phyloP scores from a whole-genome alignment of 352 stramenopile species.

The Pythium oligandrum region DNA sequence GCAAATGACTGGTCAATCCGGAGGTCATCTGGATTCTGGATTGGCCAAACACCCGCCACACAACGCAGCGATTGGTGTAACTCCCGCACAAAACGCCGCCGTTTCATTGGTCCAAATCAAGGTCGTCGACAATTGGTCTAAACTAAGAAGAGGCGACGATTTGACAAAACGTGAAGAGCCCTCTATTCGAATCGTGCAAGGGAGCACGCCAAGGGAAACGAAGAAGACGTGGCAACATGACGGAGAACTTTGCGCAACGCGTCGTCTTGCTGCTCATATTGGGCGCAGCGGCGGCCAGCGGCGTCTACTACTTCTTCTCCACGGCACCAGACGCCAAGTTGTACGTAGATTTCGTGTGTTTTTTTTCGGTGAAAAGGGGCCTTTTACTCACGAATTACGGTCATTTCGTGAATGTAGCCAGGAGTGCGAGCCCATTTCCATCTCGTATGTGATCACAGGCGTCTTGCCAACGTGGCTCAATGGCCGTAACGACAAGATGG shows the following conservation, averaged over 20 bases:
- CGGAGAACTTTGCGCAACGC: conserved; percentile 23
- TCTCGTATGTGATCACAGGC: conserved; percentile 71
- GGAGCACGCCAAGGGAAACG: background rate
- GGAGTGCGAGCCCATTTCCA: conserved; percentile 65
- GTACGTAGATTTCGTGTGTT: conserved; percentile 28
- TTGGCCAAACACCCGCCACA: too few species aligned
- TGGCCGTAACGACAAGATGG: conserved; percentile 83
- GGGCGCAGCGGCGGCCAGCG: conserved; percentile 24
- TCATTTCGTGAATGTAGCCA: conserved; percentile 20
- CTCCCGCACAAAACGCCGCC: too few species aligned
- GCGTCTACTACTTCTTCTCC: conserved; percentile 70
- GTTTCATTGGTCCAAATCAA: too few species aligned
- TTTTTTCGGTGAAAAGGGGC: too few species aligned
- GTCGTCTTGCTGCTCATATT: conserved; percentile 40
- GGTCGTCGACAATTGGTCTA: too few species aligned
- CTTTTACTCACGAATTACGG: too few species aligned
- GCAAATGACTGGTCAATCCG: too few species aligned
- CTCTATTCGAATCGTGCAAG: too few species aligned
- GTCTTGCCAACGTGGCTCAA: conserved; percentile 78
- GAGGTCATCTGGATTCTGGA: too few species aligned
- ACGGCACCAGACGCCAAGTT: conserved; percentile 58
- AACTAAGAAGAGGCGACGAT: too few species aligned
- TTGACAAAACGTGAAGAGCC: too few species aligned
- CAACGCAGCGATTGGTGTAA: too few species aligned
- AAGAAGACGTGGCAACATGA: conserved; percentile 3